Conservation (phyloP, 352 stramenopile genomes). For the Thalassiosira pacifica region DNA sequence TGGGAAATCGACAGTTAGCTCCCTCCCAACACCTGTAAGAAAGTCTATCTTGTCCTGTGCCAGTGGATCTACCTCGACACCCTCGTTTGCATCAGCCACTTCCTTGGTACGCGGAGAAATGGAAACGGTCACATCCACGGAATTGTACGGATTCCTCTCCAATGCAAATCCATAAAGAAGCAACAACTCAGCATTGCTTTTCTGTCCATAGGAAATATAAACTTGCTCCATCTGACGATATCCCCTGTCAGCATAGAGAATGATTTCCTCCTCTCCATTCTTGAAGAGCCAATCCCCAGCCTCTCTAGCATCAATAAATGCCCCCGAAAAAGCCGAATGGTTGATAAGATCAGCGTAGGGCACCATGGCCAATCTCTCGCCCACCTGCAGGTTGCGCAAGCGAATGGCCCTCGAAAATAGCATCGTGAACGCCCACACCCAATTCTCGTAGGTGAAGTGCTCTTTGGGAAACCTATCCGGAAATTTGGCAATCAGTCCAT, state of each 20-base stretch:
- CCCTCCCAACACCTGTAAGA: slow-evolving; percentile 79
- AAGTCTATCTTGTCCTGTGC: slow-evolving; percentile 88
- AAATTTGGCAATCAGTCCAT: slow-evolving; percentile 76
- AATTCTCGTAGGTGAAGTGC: slow-evolving; percentile 87
- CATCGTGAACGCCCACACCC: slow-evolving; percentile 90
- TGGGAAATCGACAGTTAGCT: slow-evolving; percentile 86
- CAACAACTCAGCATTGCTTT: slow-evolving; percentile 89
- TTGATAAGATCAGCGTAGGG: slow-evolving; percentile 92
- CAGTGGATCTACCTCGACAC: slow-evolving; percentile 82
- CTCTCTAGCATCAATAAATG: slow-evolving; percentile 87
- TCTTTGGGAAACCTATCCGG: slow-evolving; percentile 77
- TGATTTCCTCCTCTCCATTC: slow-evolving; percentile 87
- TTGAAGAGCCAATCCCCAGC: slow-evolving; percentile 87
- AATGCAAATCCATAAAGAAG: slow-evolving; percentile 91
- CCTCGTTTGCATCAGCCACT: slow-evolving; percentile 55
- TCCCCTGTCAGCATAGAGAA: slow-evolving; percentile 88
- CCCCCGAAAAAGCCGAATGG: slow-evolving; percentile 88
- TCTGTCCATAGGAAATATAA: slow-evolving; percentile 90
- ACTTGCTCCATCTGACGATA: slow-evolving; percentile 91
- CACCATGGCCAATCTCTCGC: slow-evolving; percentile 88
- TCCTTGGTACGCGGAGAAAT: slow-evolving; percentile 78
- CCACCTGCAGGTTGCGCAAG: slow-evolving; percentile 79
- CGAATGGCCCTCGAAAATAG: slow-evolving; percentile 88
- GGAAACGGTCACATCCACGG: slow-evolving; percentile 88
- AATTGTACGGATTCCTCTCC: slow-evolving; percentile 90